Conservation (phyloP, 2,329 filamentous ascomycete species). For the Botrytis fragariae region DNA sequence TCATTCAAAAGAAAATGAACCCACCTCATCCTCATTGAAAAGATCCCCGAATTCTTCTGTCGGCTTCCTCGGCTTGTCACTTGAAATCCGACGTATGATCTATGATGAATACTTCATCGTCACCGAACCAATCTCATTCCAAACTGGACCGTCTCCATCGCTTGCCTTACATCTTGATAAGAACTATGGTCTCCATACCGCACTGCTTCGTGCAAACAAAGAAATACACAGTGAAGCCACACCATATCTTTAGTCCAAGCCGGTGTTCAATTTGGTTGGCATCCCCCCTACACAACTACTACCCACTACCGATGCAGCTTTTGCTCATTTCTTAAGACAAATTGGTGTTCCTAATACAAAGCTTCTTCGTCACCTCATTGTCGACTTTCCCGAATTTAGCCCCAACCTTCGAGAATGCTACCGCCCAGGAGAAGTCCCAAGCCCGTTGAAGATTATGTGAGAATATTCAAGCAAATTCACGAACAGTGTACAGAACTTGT, state of each 20-base stretch:
- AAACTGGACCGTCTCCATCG: neutral
- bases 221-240: neutral
- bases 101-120: neutral
- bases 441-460: neutral
- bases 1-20: neutral
- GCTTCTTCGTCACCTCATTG: neutral
- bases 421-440: too few species aligned
- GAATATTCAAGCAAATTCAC: neutral
- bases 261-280: neutral
- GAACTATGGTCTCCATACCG: neutral
- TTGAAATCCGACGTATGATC: neutral
- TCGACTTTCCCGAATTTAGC: neutral
- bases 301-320: neutral
- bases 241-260: neutral
- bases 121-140: neutral
- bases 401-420: accelerated
- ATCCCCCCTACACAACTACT: neutral
- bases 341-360: neutral
- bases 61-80: neutral
- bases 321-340: neutral
- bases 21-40: neutral
- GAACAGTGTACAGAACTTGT: neutral
- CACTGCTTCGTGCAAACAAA: neutral
- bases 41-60: neutral
- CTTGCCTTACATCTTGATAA: too few species aligned